Conservation (phyloP, 192 early-diverging fungal species). For the Gaertneriomyces sp. region DNA sequence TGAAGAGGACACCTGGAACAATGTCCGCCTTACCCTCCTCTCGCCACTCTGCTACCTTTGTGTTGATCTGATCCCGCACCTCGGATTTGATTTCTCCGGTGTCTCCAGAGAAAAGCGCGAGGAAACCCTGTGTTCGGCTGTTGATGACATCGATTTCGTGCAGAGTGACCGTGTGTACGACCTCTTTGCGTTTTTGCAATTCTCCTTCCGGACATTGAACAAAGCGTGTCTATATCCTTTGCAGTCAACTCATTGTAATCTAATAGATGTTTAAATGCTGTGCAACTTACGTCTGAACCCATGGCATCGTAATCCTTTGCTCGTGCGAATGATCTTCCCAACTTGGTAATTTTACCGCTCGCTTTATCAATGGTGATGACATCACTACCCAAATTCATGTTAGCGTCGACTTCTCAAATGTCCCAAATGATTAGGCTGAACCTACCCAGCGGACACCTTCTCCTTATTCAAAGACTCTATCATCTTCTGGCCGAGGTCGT, state of each 20-base stretch:
- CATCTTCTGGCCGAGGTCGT: constrained; percentile 98
- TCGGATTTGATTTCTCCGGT: constrained; percentile 98
- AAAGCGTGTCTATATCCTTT: constrained; percentile 70
- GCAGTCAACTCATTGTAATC: background rate
- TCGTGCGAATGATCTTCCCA: constrained; percentile 94
- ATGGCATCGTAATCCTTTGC: constrained; percentile 98
- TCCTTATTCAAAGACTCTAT: constrained; percentile 96
- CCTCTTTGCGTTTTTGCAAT: constrained; percentile 93
- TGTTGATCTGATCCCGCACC: constrained; percentile 96
- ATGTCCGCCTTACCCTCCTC: constrained; percentile 99
- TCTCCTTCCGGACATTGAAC: constrained; percentile 99
- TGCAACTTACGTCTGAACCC: constrained; percentile 77
- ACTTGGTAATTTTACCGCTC: constrained; percentile 88
- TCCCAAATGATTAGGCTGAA: background rate
- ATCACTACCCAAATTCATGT: constrained; percentile 52
- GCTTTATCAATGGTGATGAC: constrained; percentile 99
- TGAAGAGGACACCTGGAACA: constrained; percentile 96
- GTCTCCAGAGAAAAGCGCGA: constrained; percentile 94
- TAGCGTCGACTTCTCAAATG: background rate
- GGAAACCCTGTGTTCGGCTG: constrained; percentile 92
- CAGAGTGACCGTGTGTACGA: constrained; percentile 96
- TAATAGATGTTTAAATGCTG: too few relatives aligned
- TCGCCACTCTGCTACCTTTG: constrained; percentile 93
- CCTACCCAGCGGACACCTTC: constrained; percentile 90
- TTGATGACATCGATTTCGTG: constrained; percentile 99